Evolutionary conservation across 83 land plant species (phyloP).

Genomic region (Thuja plicata): DNA sequence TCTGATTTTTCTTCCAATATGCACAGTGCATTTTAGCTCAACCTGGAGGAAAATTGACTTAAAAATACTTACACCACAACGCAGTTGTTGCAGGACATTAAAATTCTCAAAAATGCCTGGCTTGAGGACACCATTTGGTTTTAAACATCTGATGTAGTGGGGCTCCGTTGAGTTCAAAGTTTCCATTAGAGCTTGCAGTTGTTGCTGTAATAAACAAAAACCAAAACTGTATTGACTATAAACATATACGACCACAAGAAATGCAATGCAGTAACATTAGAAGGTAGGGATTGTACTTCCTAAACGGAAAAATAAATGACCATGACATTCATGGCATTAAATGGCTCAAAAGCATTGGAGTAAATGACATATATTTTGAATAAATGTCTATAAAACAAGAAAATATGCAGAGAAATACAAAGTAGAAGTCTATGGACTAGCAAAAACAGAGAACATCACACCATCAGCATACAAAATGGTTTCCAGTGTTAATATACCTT

Average conservation of each 20-base stretch:
- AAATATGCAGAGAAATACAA: not conserved
- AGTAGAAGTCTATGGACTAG: not conserved
- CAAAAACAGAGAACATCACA: not conserved
- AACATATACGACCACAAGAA: not conserved
- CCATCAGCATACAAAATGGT: not conserved
- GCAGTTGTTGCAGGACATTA: conserved; percentile 80
- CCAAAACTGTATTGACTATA: not conserved
- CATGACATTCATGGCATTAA: not conserved
- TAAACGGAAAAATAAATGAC: not conserved
- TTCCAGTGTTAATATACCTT: conserved; percentile 17
- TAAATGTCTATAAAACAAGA: not conserved
- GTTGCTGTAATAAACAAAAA: conserved; percentile 59
- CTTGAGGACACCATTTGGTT: conserved; percentile 77
- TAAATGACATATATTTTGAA: not conserved
- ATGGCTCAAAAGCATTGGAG: not conserved
- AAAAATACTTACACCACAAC: conserved; percentile 74
- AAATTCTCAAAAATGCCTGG: conserved; percentile 86
- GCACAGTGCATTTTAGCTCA: not conserved
- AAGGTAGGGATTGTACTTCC: not conserved
- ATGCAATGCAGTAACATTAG: not conserved
- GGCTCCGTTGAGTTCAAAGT: conserved; percentile 88
- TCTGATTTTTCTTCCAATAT: not conserved
- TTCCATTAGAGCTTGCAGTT: conserved; percentile 84
- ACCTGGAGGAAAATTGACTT: not conserved
- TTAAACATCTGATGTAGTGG: conserved; percentile 89